phyloP scores from a whole-genome alignment of 495 filamentous ascomycete genomes.

The Pseudoneurospora amorphoporcata region DNA sequence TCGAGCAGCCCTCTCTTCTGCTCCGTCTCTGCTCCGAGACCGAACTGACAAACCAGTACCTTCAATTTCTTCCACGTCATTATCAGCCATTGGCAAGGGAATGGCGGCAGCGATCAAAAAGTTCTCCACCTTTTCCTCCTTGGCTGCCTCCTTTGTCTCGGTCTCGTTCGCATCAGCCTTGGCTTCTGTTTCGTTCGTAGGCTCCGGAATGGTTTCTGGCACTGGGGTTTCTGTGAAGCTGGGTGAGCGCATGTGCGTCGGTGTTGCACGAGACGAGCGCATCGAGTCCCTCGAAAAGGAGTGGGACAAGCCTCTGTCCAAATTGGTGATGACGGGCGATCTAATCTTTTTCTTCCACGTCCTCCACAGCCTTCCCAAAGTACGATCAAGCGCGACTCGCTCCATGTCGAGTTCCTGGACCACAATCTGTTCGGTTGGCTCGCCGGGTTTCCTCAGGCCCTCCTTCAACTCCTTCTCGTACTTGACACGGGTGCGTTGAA shows the following conservation, averaged over 20 bases:
- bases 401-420: constrained; percentile 92
- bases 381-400: constrained; percentile 78
- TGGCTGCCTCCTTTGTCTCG: neutral
- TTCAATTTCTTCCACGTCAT: constrained; percentile 67
- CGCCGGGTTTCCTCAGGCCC: constrained; percentile 27
- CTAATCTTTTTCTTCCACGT: constrained; percentile 84
- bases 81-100: constrained; percentile 54
- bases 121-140: constrained; percentile 13
- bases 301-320: constrained; percentile 24
- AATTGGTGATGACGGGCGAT: constrained; percentile 23
- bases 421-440: constrained; percentile 50
- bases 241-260: constrained; percentile 25
- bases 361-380: constrained; percentile 83
- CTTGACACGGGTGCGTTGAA: constrained; percentile 51
- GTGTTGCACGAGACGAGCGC: constrained; percentile 5
- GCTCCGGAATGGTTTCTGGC: constrained; percentile 18
- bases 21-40: constrained; percentile 47
- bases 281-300: constrained; percentile 34
- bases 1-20: constrained; percentile 38
- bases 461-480: constrained; percentile 41
- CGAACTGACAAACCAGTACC: constrained; percentile 46
- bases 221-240: constrained; percentile 23
- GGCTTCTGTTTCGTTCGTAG: constrained; percentile 3
- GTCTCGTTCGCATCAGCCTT: neutral
- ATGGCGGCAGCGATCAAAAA: constrained; percentile 40